Evolutionary conservation across 2,329 filamentous ascomycete species (phyloP), one percentile per base, ranked within the genome.

Genomic region (Hysterium pulicare): DNA sequence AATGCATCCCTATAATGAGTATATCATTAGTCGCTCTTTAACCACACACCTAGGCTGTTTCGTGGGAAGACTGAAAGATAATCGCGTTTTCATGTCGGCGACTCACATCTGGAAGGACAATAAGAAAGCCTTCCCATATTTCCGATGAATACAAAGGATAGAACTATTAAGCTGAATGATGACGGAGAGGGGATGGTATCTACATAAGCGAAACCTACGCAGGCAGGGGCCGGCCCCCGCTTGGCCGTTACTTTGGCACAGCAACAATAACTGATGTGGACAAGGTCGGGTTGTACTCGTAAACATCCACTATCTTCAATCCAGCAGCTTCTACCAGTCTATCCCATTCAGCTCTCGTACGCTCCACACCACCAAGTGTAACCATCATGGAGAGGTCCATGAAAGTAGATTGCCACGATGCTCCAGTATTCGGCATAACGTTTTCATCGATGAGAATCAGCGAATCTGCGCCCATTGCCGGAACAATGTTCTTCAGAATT

Each of bases 361-460:
- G 45, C 42, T 64, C 59, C 13, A 54, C 46, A 0, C 57, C 58
- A 21, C 57, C 54, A 2, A 62, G 37, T 11, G 40, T 46, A 2
- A 52, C 35, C 48, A 58, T 57, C 54, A 64, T 59, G 2, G 44
- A 46, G 20, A 63, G 20, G 28, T 59, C 52, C 59, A 62, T 58
- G 9, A 53, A 53, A 2, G 58, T 51, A 5, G 53, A 54, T 34
- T 61, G 54, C 54, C 58, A 61, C n/a, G 56, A 51, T 9, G 59
- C 51, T 5, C 57, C 53, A 8, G 34, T 44, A n/a, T 64, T 52
- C 7, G 60, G 56, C 33, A 65, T 28, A 2, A 64, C 57, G 10
- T 55, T 46, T 19, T 66, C 62, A 33, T 64, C 58, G 17, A 67
- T 59, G 17, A 66, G 37, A 36, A 66, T 52, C 11, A 50, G 50